phyloP scores from a whole-genome alignment of 2,329 filamentous ascomycete genomes.

The Colletotrichum eleusines region DNA sequence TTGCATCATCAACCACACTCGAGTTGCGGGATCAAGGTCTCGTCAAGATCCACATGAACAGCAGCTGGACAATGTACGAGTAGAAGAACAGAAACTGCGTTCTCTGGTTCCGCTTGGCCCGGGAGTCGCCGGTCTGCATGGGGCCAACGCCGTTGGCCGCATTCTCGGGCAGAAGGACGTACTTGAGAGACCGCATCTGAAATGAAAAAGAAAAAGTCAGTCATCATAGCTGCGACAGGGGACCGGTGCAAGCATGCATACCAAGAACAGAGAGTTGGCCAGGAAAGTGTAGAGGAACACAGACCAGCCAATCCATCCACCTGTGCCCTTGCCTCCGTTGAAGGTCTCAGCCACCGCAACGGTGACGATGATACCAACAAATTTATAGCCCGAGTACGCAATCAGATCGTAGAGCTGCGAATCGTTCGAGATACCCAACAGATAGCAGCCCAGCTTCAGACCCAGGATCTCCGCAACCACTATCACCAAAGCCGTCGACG shows the following conservation, averaged over 20 bases:
- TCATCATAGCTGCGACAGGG: background rate
- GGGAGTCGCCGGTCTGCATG: conserved; percentile 75
- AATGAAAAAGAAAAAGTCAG: conserved; percentile 41
- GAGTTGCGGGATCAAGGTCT: conserved; percentile 51
- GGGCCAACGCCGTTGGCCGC: conserved; percentile 73
- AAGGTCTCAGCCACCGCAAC: conserved; percentile 83
- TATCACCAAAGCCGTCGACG: conserved; percentile 84
- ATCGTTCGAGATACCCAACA: conserved; percentile 92
- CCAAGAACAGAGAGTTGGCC: conserved; percentile 95
- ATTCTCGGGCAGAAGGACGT: conserved; percentile 91
- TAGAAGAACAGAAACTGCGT: conserved; percentile 96
- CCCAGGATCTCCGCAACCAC: conserved; percentile 90
- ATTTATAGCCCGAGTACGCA: conserved; percentile 98
- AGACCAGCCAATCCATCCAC: conserved; percentile 88
- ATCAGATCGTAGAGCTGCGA: conserved; percentile 93
- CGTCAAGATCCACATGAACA: conserved; percentile 88
- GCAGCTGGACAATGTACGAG: conserved; percentile 91
- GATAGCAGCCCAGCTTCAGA: conserved; percentile 91
- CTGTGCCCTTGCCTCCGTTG: conserved; percentile 83
- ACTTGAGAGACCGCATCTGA: conserved; percentile 93
- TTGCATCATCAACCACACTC: background rate
- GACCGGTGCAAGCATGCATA: conserved; percentile 65
- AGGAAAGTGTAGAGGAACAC: conserved; percentile 93
- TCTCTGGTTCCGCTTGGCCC: conserved; percentile 86
- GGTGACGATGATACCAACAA: conserved; percentile 94